Evolutionary conservation across 441 rosid genomes (phyloP), one percentile per base, ranked within the genome.

Genomic region (Flueggea neowawraea): DNA sequence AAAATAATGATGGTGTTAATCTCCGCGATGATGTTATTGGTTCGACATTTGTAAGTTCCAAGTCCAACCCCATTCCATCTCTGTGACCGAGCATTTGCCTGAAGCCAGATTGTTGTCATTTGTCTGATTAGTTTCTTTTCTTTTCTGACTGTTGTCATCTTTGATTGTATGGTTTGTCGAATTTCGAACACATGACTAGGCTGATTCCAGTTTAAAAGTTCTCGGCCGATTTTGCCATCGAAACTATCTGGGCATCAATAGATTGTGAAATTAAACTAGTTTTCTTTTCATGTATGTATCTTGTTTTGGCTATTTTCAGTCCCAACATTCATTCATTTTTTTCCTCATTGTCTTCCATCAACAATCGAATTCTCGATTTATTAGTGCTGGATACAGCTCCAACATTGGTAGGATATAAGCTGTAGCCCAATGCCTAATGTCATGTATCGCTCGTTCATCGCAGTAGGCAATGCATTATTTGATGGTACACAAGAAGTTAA

Each of bases 11-110:
- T 31, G 74, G 78, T 51, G 64, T 65, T 58, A 80, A 67, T 67
- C 68, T 71, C 15, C 65, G 68, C 39, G 75, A 71, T 12, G 77
- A 79, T 39, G 67, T 69, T 45, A 70, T 72, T 16, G 77, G 90
- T 32, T 68, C 82, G 16, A 70, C 72, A 31, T 63, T 72, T 59
- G 67, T 55, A n/a, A 77, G 77, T 64, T 66, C 80, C 41, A 74
- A 67, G 62, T 66, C 80, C 41, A 74, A 67, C 61, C 64, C 78
- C 0, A 54, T 76, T 31, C 77, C 78, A 11, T 69, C 76, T 14
- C 52, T 70, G 63, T 72, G 57, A 65, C 60, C 36, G 8, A 44
- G 32, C 52, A 41, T 11, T 22, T 22, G 31, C 28, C 16, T 64
- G 59, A 6, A 50, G 54, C 15, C 33, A 15, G 9, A 22, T 49